A percentile compares a stretch with the other conserved stretches of the same genome.
These are phyloP conservation scores for Tulasnella sp. DNA, from an alignment of 768 basidiomycete genomes.

Conservation along the genomic window DNA sequence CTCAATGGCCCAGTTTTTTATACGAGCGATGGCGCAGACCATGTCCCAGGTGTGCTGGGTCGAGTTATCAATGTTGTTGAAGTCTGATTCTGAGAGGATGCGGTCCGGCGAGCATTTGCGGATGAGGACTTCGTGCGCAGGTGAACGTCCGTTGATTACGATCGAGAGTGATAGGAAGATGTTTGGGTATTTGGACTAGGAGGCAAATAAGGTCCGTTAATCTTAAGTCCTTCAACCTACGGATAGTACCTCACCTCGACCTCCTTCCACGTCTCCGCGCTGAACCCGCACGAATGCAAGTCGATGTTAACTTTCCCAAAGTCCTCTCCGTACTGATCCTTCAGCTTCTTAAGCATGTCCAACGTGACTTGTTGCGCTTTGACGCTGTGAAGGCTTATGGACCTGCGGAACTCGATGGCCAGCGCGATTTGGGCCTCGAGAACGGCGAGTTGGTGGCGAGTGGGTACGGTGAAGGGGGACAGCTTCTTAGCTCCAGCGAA, in stretches of 20 bases:
- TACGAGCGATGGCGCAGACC: constrained; percentile 52
- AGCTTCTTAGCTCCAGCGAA: constrained; percentile 34
- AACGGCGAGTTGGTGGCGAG: constrained; percentile 71
- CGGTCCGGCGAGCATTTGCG: constrained; percentile 48
- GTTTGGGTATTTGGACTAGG: constrained; percentile 59
- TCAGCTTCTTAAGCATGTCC: constrained; percentile 51
- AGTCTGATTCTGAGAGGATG: constrained; percentile 82
- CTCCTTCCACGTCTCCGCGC: constrained; percentile 57
- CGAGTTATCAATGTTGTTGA: constrained; percentile 49
- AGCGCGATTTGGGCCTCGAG: constrained; percentile 74
- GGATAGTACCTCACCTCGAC: constrained; percentile 44
- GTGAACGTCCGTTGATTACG: constrained; percentile 65
- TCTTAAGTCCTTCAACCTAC: not conserved
- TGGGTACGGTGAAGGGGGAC: constrained; percentile 66
- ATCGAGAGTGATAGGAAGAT: constrained; percentile 82
- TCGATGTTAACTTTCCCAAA: constrained; percentile 71
- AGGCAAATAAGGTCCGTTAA: not conserved
- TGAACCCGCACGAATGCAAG: constrained; percentile 83
- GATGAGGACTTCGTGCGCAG: constrained; percentile 53
- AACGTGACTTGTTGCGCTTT: constrained; percentile 58
- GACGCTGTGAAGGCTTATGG: constrained; percentile 82
- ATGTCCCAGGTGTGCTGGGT: constrained; percentile 66
- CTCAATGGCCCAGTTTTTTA: constrained; percentile 72
- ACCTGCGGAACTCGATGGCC: constrained; percentile 67
- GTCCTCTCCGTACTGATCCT: constrained; percentile 39